phyloP scores from a whole-genome alignment of 257 asterid genomes.

The Solanum infundibuliforme region DNA sequence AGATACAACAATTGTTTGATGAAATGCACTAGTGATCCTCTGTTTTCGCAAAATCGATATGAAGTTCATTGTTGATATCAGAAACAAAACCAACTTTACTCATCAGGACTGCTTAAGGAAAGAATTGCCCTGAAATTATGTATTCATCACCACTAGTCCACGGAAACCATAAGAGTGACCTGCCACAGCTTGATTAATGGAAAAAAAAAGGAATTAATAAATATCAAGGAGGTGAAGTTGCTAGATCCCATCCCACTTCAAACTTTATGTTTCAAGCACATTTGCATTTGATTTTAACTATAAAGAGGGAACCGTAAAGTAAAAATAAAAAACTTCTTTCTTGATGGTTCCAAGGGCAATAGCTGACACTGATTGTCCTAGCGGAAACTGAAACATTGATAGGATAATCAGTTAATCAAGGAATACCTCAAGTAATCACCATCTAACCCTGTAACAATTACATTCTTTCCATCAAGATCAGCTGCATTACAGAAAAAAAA shows the following conservation, averaged over 20 bases:
- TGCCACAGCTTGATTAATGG: background rate
- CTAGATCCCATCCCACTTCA: background rate
- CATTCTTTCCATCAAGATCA: no score
- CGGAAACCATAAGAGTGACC: background rate
- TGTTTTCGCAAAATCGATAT: slow-evolving; percentile 15
- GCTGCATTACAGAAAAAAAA: background rate
- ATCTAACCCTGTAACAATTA: background rate
- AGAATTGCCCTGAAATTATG: background rate
- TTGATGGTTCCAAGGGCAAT: background rate
- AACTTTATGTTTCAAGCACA: background rate
- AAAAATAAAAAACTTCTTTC: background rate
- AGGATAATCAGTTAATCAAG: background rate
- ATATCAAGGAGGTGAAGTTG: background rate
- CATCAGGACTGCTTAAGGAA: background rate
- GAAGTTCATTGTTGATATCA: slow-evolving; percentile 25
- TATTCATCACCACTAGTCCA: background rate
- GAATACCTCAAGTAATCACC: background rate
- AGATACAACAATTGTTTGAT: slow-evolving; percentile 29
- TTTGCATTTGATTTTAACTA: background rate
- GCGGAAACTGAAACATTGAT: background rate
- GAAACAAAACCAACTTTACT: background rate
- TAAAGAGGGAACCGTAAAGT: background rate
- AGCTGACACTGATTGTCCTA: background rate
- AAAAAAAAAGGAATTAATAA: background rate
- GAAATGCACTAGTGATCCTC: slow-evolving; percentile 26